A percentile compares a stretch with the other conserved stretches of the same genome.
Evolutionary conservation across 208 protist genomes (phyloP).

Genomic region (Trypanosoma scelopori): DNA sequence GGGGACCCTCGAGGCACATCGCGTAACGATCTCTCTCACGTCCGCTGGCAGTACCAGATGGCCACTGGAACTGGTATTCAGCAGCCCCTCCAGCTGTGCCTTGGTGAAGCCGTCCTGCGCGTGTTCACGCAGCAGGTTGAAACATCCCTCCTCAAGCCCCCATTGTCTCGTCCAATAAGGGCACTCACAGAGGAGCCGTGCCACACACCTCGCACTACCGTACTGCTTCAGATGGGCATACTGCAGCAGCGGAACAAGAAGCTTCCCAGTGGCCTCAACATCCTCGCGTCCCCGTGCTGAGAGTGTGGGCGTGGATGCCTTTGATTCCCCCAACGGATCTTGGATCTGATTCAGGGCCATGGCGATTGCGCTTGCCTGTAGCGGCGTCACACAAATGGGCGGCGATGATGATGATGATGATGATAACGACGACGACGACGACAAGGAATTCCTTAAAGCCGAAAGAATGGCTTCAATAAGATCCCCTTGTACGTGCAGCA

Average conservation of each 20-base stretch:
- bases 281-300: neutral
- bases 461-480: constrained; percentile 17
- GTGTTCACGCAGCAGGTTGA: constrained; percentile 29
- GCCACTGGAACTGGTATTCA: constrained; percentile 5
- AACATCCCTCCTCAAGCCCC: constrained; percentile 24
- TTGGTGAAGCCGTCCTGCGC: constrained; percentile 39
- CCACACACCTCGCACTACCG: constrained; percentile 36
- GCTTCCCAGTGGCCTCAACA: constrained; percentile 16
- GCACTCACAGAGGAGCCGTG: constrained; percentile 34
- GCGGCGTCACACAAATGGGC: constrained; percentile 9
- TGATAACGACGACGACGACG: constrained; percentile 16
- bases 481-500: constrained; percentile 10
- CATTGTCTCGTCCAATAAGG: constrained; percentile 27
- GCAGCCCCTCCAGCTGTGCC: constrained; percentile 32
- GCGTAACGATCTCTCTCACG: constrained; percentile 11
- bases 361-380: constrained; percentile 19
- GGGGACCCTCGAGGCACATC: constrained; percentile 20
- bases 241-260: constrained; percentile 9
- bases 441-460: constrained; percentile 14
- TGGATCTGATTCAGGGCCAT: constrained; percentile 11
- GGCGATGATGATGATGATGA: constrained; percentile 15
- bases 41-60: constrained; percentile 18
- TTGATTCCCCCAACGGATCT: neutral
- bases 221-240: constrained; percentile 12
- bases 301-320: neutral